Evolutionary conservation across 371 early-diverging fungal species (phyloP).

Genomic region (Coemansia linderi): DNA sequence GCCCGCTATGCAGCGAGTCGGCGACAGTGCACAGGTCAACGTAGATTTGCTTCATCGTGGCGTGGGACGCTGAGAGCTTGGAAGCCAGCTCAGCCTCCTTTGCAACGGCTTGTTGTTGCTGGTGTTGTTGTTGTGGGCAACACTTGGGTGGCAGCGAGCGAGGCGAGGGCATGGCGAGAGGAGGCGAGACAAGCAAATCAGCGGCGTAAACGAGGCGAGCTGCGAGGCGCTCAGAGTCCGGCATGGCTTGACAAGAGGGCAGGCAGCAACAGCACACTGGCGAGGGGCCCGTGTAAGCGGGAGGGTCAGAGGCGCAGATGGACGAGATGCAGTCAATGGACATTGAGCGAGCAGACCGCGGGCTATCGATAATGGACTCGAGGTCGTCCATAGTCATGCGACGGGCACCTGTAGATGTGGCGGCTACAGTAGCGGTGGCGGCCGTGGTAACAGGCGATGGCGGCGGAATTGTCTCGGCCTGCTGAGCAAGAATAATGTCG

Average conservation of each 20-base stretch:
- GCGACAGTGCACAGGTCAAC: conserved; percentile 58
- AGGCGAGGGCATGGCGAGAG: neutral
- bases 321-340: conserved; percentile 50
- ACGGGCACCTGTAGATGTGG: neutral
- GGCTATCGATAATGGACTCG: conserved; percentile 46
- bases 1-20: conserved; percentile 59
- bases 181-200: neutral
- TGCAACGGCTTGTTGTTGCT: neutral
- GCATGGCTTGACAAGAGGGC: conserved; percentile 8
- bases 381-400: conserved; percentile 25
- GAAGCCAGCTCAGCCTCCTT: neutral
- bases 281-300: neutral
- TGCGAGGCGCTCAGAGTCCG: no score
- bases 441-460: neutral
- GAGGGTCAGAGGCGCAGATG: conserved; percentile 12
- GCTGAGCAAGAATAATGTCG: neutral
- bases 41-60: conserved; percentile 17
- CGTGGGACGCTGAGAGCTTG: neutral
- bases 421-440: neutral
- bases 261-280: neutral
- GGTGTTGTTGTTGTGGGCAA: neutral
- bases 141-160: neutral
- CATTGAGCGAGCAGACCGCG: conserved; percentile 42
- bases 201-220: neutral
- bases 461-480: neutral